phyloP scores from a whole-genome alignment of 73 alveolate species.

The Paramecium primaurelia region DNA sequence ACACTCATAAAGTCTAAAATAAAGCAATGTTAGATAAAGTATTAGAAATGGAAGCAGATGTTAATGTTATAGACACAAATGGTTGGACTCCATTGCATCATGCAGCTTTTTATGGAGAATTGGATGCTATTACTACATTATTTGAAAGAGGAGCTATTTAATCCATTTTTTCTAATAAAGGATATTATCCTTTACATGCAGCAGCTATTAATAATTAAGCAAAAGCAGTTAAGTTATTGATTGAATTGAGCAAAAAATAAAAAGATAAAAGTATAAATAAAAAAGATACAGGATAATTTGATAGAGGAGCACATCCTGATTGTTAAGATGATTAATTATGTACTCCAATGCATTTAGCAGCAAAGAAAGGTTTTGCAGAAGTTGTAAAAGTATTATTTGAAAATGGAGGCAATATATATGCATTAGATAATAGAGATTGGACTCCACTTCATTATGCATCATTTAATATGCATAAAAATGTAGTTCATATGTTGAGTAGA shows the following conservation, averaged over 20 bases:
- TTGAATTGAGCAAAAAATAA: slow-evolving; percentile 35
- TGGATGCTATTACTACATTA: slow-evolving; percentile 48
- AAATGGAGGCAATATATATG: slow-evolving; percentile 13
- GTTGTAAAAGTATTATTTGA: slow-evolving; percentile 31
- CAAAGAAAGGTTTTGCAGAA: slow-evolving; percentile 55
- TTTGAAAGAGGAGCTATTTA: slow-evolving; percentile 54
- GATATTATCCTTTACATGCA: slow-evolving; percentile 68
- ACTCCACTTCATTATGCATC: slow-evolving; percentile 60
- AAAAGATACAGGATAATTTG: slow-evolving; percentile 60
- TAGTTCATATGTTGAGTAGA: slow-evolving; percentile 35
- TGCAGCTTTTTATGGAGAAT: slow-evolving; percentile 69
- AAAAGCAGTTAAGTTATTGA: slow-evolving; percentile 60
- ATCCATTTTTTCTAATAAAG: slow-evolving; percentile 33
- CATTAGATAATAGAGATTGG: slow-evolving; percentile 56
- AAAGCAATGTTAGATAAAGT: slow-evolving; percentile 26
- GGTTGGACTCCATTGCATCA: slow-evolving; percentile 80
- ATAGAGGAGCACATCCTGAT: slow-evolving; percentile 54
- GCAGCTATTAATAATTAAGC: slow-evolving; percentile 80
- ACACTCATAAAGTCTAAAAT: slow-evolving; percentile 22
- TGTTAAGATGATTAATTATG: slow-evolving; percentile 24
- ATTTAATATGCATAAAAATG: slow-evolving; percentile 54
- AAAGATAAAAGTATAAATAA: not conserved
- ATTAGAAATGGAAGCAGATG: slow-evolving; percentile 55
- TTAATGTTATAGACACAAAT: slow-evolving; percentile 54
- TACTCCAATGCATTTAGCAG: slow-evolving; percentile 55